phyloP scores from a whole-genome alignment of 106 monocot genomes.

The Dioscorea dumetorum region DNA sequence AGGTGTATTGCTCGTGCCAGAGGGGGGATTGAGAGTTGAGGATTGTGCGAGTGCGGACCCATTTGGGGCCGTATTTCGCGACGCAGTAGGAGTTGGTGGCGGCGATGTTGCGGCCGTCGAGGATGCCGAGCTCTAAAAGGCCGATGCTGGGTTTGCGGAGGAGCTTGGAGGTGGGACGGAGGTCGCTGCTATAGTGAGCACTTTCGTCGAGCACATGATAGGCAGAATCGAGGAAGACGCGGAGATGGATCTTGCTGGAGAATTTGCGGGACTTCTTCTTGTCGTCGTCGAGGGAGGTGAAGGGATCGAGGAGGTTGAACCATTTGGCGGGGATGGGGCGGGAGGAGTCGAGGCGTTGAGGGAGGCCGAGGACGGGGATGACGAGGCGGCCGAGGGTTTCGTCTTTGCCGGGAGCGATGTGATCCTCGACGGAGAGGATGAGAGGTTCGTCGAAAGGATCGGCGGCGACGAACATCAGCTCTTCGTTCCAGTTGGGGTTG shows the following conservation, averaged over 20 bases:
- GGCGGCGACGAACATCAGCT: slow-evolving; percentile 70
- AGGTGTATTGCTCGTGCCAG: slow-evolving; percentile 22
- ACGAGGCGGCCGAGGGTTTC: slow-evolving; percentile 52
- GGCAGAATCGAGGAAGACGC: slow-evolving; percentile 56
- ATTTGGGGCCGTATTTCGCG: slow-evolving; percentile 18
- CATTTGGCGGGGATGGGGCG: slow-evolving; percentile 46
- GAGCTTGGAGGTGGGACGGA: slow-evolving; percentile 51
- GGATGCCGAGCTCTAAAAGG: slow-evolving; percentile 35
- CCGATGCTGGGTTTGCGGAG: slow-evolving; percentile 40
- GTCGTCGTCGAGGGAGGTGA: slow-evolving; percentile 12
- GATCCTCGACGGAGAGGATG: slow-evolving; percentile 66
- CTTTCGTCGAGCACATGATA: slow-evolving; percentile 97
- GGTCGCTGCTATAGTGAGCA: slow-evolving; percentile 81
- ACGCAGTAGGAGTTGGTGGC: slow-evolving; percentile 16
- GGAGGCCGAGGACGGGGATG: slow-evolving; percentile 32
- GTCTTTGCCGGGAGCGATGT: slow-evolving; percentile 44
- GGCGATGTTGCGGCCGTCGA: slow-evolving; percentile 24
- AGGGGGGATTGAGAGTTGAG: background rate
- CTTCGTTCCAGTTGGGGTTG: slow-evolving; percentile 78
- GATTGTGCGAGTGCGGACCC: slow-evolving; percentile 13
- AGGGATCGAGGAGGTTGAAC: slow-evolving; percentile 52
- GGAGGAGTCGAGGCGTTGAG: slow-evolving; percentile 37
- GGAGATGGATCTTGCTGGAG: slow-evolving; percentile 77
- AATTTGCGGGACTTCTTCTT: slow-evolving; percentile 71
- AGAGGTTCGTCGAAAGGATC: slow-evolving; percentile 86